Conservation (phyloP, 805 yeast species). For the Metschnikowia rubicola region DNA sequence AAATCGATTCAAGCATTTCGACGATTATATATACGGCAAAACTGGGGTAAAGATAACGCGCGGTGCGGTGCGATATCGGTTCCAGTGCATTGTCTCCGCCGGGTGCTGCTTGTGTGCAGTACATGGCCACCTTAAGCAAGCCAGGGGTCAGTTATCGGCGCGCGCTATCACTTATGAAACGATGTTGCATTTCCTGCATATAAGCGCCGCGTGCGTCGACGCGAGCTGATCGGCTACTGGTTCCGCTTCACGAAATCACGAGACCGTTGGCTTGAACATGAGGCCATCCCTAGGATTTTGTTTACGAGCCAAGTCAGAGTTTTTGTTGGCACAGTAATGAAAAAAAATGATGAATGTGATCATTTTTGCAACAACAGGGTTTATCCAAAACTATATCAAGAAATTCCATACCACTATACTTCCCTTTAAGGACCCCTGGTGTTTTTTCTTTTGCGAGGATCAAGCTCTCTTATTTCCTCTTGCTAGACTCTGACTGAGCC, state of each 20-base stretch:
- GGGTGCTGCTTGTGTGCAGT: not conserved
- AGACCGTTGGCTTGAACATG: not conserved
- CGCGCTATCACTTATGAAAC: not conserved
- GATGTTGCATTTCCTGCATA: constrained; percentile 5
- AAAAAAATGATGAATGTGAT: too few species aligned
- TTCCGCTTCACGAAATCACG: not conserved
- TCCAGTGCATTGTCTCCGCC: constrained; percentile 1
- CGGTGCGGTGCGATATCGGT: not conserved
- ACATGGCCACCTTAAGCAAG: not conserved
- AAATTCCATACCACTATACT: too few species aligned
- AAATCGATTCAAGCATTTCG: not conserved
- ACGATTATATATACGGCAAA: not conserved
- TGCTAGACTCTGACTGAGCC: too few species aligned
- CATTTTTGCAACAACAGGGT: too few species aligned
- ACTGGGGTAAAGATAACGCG: constrained; percentile 5
- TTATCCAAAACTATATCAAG: too few species aligned
- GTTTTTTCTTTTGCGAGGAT: too few species aligned
- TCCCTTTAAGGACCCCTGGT: too few species aligned
- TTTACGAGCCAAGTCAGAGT: too few species aligned
- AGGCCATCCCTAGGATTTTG: too few species aligned
- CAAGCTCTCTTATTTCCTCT: too few species aligned
- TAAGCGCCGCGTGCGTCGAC: not conserved
- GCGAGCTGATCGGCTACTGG: not conserved
- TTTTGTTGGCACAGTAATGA: too few species aligned
- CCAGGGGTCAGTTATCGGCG: not conserved